Conservation (phyloP, 1,284 basidiomycete species). For the Tremellales sp. region DNA sequence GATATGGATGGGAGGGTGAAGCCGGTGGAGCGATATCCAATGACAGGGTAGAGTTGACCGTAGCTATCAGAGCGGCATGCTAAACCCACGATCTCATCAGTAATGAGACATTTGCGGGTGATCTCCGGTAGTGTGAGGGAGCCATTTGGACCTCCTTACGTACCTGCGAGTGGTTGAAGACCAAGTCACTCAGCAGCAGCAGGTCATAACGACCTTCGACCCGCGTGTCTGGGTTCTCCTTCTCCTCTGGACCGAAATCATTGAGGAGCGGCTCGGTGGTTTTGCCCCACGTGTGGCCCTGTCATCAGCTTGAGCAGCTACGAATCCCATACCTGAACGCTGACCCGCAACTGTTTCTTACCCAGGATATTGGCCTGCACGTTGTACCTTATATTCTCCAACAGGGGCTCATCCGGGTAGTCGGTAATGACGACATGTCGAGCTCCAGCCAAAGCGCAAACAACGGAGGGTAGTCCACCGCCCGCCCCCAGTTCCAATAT, state of each 20-base stretch:
- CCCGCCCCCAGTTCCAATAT: constrained; percentile 92
- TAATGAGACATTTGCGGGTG: background rate
- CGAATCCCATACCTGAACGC: constrained; percentile 53
- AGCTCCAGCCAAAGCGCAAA: constrained; percentile 67
- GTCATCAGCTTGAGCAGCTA: background rate
- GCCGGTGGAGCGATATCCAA: constrained; percentile 36
- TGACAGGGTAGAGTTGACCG: constrained; percentile 59
- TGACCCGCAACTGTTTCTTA: constrained; percentile 43
- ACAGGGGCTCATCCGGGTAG: constrained; percentile 77
- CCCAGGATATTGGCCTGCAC: constrained; percentile 57
- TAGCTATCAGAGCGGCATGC: constrained; percentile 75
- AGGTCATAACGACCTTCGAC: constrained; percentile 61
- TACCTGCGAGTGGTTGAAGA: constrained; percentile 49
- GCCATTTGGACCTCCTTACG: no score
- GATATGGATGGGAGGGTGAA: constrained; percentile 18
- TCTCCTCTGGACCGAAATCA: constrained; percentile 38
- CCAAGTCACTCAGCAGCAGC: constrained; percentile 83
- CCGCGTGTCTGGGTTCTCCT: constrained; percentile 2
- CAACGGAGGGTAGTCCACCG: constrained; percentile 78
- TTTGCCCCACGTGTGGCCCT: constrained; percentile 93
- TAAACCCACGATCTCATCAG: constrained; percentile 4
- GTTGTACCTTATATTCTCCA: constrained; percentile 75
- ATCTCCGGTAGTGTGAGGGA: background rate
- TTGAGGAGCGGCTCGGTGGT: constrained; percentile 57
- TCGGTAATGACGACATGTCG: constrained; percentile 68